phyloP scores from a whole-genome alignment of 352 stramenopile species.

The Peronosclerospora sorghi region DNA sequence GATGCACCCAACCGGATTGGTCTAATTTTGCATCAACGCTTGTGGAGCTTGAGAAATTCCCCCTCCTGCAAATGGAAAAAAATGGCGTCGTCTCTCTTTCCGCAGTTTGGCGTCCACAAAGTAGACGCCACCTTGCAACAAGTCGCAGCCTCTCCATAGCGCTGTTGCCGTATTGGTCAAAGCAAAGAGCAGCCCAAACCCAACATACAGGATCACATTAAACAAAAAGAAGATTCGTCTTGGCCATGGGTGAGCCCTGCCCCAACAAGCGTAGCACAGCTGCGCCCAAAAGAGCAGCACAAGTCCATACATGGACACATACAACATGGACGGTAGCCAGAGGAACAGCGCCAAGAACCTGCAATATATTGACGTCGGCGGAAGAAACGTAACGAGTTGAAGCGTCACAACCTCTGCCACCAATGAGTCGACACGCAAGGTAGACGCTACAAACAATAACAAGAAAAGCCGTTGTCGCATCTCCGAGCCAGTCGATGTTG shows the following conservation, averaged over 20 bases:
- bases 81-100: no score
- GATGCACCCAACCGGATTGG: no score
- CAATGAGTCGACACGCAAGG: slow-evolving; percentile 47
- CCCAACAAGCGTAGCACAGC: slow-evolving; percentile 76
- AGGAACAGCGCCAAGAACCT: slow-evolving; percentile 51
- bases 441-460: slow-evolving; percentile 58
- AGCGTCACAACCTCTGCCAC: slow-evolving; percentile 51
- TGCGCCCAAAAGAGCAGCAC: slow-evolving; percentile 80
- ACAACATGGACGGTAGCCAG: slow-evolving; percentile 73
- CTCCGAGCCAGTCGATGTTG: slow-evolving; percentile 55
- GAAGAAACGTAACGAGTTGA: slow-evolving; percentile 23
- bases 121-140: slow-evolving; percentile 55
- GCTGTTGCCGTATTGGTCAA: slow-evolving; percentile 31
- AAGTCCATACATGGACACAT: slow-evolving; percentile 75
- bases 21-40: no score
- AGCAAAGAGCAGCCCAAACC: slow-evolving; percentile 38
- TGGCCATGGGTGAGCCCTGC: slow-evolving; percentile 61
- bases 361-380: slow-evolving; percentile 32
- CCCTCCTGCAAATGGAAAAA: no score
- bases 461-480: slow-evolving; percentile 68
- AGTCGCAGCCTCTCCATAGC: slow-evolving; percentile 59
- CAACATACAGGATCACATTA: slow-evolving; percentile 62
- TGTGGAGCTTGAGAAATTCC: no score
- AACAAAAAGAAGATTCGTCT: slow-evolving; percentile 64
- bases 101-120: no score